Conservation (phyloP, 345 rosid species). For the Acer campestre region DNA sequence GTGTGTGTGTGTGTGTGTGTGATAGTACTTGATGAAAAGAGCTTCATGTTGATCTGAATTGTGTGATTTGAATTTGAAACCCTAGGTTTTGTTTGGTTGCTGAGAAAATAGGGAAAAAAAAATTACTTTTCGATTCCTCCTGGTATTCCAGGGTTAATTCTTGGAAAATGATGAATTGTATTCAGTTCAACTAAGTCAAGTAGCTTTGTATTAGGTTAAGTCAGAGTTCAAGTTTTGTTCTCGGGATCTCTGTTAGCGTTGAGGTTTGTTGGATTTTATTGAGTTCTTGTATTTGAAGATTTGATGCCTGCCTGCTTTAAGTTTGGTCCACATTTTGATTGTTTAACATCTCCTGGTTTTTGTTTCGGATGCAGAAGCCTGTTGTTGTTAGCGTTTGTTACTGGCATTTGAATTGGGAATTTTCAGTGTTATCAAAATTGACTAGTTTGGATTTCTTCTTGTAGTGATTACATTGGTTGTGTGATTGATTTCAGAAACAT, state of each 20-base stretch:
- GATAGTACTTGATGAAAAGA: not conserved
- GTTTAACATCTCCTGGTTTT: not conserved
- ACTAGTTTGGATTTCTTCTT: constrained; percentile 7
- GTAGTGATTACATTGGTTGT: constrained; percentile 7
- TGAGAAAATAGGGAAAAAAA: constrained; percentile 19
- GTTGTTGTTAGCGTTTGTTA: constrained; percentile 20
- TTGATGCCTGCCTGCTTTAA: too few relatives aligned
- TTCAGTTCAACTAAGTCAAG: constrained; percentile 16
- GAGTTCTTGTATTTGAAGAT: not conserved
- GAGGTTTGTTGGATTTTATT: constrained; percentile 8
- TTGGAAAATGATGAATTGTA: not conserved
- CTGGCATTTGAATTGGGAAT: constrained; percentile 18
- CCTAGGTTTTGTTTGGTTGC: constrained; percentile 40
- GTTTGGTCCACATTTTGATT: not conserved
- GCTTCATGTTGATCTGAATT: constrained; percentile 16
- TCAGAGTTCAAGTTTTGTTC: constrained; percentile 14
- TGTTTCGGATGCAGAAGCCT: constrained; percentile 10
- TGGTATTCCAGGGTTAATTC: constrained; percentile 12
- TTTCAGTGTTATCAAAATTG: constrained; percentile 4
- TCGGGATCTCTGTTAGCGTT: not conserved
- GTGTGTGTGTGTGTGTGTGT: not conserved
- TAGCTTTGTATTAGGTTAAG: constrained; percentile 12
- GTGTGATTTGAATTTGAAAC: constrained; percentile 40
- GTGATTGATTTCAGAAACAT: not conserved
- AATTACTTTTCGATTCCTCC: not conserved